A percentile compares a stretch with the other conserved stretches of the same genome.
Evolutionary conservation across 2,329 filamentous ascomycete genomes (phyloP).

Genomic region (Colletotrichum sp.): DNA sequence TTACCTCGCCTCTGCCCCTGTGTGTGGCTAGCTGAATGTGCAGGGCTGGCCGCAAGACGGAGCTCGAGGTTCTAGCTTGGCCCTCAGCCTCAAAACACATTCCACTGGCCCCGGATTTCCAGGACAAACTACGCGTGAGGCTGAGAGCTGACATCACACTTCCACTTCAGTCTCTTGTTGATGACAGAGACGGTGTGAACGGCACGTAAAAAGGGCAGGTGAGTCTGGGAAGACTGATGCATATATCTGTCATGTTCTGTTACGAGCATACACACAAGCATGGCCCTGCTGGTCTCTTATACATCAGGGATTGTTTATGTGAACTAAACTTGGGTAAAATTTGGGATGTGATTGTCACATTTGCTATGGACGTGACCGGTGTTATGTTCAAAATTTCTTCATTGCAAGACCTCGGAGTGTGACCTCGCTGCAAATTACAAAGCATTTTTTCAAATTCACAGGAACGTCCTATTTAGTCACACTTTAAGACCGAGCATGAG

Average conservation of each 20-base stretch:
- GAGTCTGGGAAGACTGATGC: neutral
- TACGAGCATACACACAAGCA: neutral
- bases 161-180: neutral
- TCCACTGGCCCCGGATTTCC: neutral
- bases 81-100: neutral
- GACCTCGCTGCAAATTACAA: too few species aligned
- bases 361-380: too few species aligned
- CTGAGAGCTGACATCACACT: neutral
- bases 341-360: neutral
- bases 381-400: too few species aligned
- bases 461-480: neutral
- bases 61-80: neutral
- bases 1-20: neutral
- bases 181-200: neutral
- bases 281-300: neutral
- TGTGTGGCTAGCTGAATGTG: neutral
- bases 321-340: neutral
- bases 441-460: neutral
- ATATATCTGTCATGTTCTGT: neutral
- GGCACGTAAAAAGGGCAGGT: neutral
- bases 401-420: too few species aligned
- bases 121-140: neutral
- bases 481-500: neutral
- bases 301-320: neutral
- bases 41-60: neutral